A percentile compares a stretch with the other conserved stretches of the same genome.
Evolutionary conservation across 257 asterid genomes (phyloP).

Genomic region (Fraxinus cuspidata): DNA sequence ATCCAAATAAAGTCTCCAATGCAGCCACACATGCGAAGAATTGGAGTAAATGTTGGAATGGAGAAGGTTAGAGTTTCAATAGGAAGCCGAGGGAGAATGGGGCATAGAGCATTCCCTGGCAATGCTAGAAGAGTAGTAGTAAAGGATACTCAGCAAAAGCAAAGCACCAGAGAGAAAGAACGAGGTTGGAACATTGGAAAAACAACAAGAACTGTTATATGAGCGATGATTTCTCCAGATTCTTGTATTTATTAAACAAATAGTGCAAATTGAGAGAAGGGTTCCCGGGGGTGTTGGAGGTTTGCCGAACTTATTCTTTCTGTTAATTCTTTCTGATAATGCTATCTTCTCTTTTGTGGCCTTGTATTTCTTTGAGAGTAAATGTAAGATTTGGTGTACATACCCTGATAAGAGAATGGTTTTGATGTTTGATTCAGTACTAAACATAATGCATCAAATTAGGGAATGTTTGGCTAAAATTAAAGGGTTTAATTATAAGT

Average conservation of each 20-base stretch:
- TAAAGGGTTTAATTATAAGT: too few relatives aligned
- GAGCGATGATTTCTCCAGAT: constrained; percentile 26
- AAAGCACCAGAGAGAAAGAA: constrained; percentile 70
- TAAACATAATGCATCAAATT: neutral
- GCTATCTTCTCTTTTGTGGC: constrained; percentile 33
- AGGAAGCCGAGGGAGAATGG: constrained; percentile 74
- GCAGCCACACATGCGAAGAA: constrained; percentile 56
- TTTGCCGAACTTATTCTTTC: neutral
- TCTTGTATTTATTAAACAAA: constrained; percentile 27
- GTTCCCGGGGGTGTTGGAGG: neutral
- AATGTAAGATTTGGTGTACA: constrained; percentile 31
- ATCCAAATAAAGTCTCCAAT: constrained; percentile 61
- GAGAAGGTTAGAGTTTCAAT: constrained; percentile 89
- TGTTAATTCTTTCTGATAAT: constrained; percentile 31
- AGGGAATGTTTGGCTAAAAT: too few relatives aligned
- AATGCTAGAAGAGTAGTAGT: constrained; percentile 62
- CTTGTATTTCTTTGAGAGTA: constrained; percentile 26
- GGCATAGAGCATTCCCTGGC: constrained; percentile 57
- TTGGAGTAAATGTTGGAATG: constrained; percentile 82
- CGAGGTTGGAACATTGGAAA: constrained; percentile 89
- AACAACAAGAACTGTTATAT: constrained; percentile 39
- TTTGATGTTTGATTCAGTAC: neutral
- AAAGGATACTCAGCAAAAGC: constrained; percentile 60
- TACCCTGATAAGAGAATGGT: constrained; percentile 16
- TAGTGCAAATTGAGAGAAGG: neutral